Evolutionary conservation across 148 eudicot genomes (phyloP).

Genomic region (Pouteria glomerata): DNA sequence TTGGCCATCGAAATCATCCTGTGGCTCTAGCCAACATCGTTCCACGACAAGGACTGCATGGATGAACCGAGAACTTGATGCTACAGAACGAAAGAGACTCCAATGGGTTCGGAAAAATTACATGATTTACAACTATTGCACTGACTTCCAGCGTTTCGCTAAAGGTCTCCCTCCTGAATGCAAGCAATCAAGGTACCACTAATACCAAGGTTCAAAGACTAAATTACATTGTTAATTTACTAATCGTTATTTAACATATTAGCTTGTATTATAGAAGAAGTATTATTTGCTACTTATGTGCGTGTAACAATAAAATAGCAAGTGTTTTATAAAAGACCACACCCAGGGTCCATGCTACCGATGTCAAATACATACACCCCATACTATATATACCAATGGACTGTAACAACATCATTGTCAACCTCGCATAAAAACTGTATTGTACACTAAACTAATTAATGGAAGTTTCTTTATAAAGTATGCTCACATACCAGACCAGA

Average conservation of each 20-base stretch:
- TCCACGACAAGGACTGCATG: background rate
- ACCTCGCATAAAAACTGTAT: background rate
- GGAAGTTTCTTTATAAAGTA: background rate
- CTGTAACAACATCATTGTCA: too few species aligned
- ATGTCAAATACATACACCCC: too few species aligned
- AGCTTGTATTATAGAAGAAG: too few species aligned
- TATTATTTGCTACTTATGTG: too few species aligned
- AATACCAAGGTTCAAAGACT: too few species aligned
- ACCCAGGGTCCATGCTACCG: too few species aligned
- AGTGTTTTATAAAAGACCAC: too few species aligned
- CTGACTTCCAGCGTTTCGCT: constrained; percentile 3
- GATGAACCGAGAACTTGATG: background rate
- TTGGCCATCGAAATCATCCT: background rate
- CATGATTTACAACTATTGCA: constrained; percentile 15
- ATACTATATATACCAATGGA: background rate
- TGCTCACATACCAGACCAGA: background rate
- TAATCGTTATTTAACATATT: too few species aligned
- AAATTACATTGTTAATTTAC: too few species aligned
- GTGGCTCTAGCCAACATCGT: background rate
- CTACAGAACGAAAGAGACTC: background rate
- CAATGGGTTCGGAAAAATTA: constrained; percentile 1
- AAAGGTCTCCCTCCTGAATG: constrained; percentile 3
- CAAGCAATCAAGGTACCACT: background rate
- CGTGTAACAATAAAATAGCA: too few species aligned
- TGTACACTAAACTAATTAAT: background rate